Base-by-base conservation (phyloP, 1,139 yeast species). In the Hansenula anomala region DNA sequence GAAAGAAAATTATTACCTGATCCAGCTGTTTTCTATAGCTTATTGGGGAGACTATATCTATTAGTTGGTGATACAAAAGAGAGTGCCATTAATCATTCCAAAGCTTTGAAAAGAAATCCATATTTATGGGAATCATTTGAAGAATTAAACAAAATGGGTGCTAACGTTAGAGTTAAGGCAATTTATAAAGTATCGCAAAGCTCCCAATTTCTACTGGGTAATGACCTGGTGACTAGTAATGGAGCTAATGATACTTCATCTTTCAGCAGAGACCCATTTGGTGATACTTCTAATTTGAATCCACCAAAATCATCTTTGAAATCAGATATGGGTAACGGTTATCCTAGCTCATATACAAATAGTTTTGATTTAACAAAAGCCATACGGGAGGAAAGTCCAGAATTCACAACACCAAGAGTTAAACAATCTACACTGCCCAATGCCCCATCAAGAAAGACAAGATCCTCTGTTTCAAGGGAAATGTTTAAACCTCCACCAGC, bases 101-200 rank as follows among this genome's bases (percentile, higher is more conserved):
- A 73, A 47, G 86, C 94, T 0, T 66, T 88, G 41, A 75, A 77
- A 43, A 61, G 71, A 42, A 86, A 92, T 56, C 96, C 95, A 20
- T 87, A 71, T 56, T 71, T 88, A 37, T 89, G 94, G 74, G 97
- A 88, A 55, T 90, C 97, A 0, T 78, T 86, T 46, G 88, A 84
- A 50, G 80, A 81, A 32, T 65, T 92, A 35, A 80, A 92, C 54
- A 73, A 73, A 43, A 66, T 86, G 55, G 90, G 92, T 12, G 85
- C 83, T 20, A 74, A 77, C 44, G 71, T 87, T 20, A 71, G 77
- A 37, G 79, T 80, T 9, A 75, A 76, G 40, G 67, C 82, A 8
- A 71, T 87, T 31, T 85, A 73, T 59, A 75, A 71, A 36, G 41
- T 38, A 1, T 27, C 30, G 23, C 31, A 49, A 15, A 41, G 38